These are phyloP conservation scores for Pisolithus tinctorius DNA, from an alignment of 768 basidiomycete genomes.

Conservation along the genomic window DNA sequence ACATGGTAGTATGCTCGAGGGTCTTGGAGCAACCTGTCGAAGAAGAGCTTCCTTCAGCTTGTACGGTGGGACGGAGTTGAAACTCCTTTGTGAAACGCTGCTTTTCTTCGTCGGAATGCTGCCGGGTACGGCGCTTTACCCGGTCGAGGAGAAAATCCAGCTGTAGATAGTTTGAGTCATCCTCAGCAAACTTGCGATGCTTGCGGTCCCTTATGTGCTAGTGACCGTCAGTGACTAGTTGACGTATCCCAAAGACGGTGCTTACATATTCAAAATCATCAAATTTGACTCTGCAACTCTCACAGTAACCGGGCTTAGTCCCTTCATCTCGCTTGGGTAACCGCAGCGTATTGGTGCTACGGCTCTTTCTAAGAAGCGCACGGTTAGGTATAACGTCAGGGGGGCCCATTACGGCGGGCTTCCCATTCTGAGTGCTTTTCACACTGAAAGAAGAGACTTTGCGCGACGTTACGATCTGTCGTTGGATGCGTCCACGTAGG, in stretches of 20 bases:
- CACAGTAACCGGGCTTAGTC: conserved; percentile 93
- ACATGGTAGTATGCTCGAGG: conserved; percentile 15
- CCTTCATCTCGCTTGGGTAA: conserved; percentile 78
- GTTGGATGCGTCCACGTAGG: conserved; percentile 50
- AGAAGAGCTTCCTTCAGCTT: conserved; percentile 16
- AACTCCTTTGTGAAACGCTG: conserved; percentile 7
- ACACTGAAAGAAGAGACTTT: conserved; percentile 32
- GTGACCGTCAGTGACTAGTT: not conserved
- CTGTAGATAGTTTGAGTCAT: conserved; percentile 69
- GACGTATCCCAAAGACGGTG: not conserved
- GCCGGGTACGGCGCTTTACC: conserved; percentile 41
- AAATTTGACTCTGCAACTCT: conserved; percentile 89
- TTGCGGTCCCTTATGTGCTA: conserved; percentile 70
- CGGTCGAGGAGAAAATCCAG: conserved; percentile 71
- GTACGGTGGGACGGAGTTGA: conserved; percentile 12
- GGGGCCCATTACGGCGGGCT: conserved; percentile 54
- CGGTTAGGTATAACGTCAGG: conserved; percentile 53
- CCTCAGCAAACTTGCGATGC: conserved; percentile 77
- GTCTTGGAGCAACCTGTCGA: conserved; percentile 4
- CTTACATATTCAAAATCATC: conserved; percentile 76
- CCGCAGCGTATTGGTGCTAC: conserved; percentile 72
- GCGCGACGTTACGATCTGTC: conserved; percentile 63
- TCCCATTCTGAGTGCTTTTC: conserved; percentile 22
- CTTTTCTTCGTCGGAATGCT: conserved; percentile 23
- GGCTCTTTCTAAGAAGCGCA: conserved; percentile 58